Conservation (phyloP, 1,284 basidiomycete genomes). For the Trichosporon ovoides region DNA sequence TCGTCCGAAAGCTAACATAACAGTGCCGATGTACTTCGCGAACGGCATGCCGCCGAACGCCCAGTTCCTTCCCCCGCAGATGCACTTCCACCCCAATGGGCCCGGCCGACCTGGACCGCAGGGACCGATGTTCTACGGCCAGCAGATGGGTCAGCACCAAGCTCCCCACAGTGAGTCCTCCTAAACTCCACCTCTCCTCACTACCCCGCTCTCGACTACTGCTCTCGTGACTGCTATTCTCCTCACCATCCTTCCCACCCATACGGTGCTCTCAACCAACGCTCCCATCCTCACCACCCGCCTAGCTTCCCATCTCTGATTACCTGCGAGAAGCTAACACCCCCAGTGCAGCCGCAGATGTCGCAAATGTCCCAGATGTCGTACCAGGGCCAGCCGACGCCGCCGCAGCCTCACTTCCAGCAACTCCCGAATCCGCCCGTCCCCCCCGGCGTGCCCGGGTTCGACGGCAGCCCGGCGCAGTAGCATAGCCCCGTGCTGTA, state of each 20-base stretch:
- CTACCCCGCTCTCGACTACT: too few species aligned
- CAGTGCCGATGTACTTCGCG: slow-evolving; percentile 21
- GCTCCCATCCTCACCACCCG: too few species aligned
- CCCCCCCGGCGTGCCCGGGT: slow-evolving; percentile 4
- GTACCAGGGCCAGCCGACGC: slow-evolving; percentile 19
- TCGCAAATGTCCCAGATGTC: slow-evolving; percentile 16
- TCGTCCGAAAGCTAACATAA: neutral
- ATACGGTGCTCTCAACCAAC: too few species aligned
- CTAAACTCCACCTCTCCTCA: too few species aligned
- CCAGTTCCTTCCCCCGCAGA: slow-evolving; percentile 39
- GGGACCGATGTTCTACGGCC: slow-evolving; percentile 26
- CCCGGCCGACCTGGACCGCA: slow-evolving; percentile 17
- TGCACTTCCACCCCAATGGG: slow-evolving; percentile 34
- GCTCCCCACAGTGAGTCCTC: slow-evolving; percentile 40
- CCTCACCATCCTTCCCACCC: too few species aligned
- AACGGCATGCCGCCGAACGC: slow-evolving; percentile 26
- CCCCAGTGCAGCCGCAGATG: slow-evolving; percentile 21
- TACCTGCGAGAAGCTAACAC: too few species aligned
- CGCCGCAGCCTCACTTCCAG: slow-evolving; percentile 24
- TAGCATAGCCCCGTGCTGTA: slow-evolving; percentile 7
- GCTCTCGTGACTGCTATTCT: too few species aligned
- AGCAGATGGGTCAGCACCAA: slow-evolving; percentile 32
- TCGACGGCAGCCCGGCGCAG: slow-evolving; percentile 10
- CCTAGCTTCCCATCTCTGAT: too few species aligned
- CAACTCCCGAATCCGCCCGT: slow-evolving; percentile 8